These are phyloP conservation scores for Penicillium sp. DNA, from an alignment of 2,329 filamentous ascomycete species.

Conservation along the genomic window DNA sequence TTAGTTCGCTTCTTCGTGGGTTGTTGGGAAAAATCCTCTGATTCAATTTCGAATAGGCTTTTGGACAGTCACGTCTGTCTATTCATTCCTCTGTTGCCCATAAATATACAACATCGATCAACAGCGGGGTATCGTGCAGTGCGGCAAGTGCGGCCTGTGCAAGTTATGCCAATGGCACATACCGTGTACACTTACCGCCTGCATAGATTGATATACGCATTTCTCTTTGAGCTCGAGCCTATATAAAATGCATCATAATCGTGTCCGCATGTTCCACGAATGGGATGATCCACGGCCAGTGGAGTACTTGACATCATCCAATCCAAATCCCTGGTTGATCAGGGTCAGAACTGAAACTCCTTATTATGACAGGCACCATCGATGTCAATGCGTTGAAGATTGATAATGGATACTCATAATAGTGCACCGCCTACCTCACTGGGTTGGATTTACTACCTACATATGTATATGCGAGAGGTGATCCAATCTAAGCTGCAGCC, in stretches of 20 bases:
- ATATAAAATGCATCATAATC: slow-evolving; percentile 3
- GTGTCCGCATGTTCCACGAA: neutral
- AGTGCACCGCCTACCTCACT: neutral
- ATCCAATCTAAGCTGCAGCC: slow-evolving; percentile 5
- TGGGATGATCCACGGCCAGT: neutral
- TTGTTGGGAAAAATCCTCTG: slow-evolving; percentile 5
- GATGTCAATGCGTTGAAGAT: slow-evolving; percentile 12
- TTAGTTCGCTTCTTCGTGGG: neutral
- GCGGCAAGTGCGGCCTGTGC: slow-evolving; percentile 22
- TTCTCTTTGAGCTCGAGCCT: neutral
- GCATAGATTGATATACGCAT: neutral
- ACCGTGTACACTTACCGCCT: neutral
- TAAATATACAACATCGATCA: neutral
- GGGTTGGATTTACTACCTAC: no score
- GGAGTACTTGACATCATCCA: slow-evolving; percentile 1
- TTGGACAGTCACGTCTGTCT: neutral
- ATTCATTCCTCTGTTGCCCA: neutral
- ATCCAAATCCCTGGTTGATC: neutral
- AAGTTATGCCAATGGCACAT: slow-evolving; percentile 2
- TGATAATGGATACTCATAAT: slow-evolving; percentile 19
- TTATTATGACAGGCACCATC: neutral
- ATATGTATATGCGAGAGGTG: neutral
- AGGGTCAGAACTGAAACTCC: neutral
- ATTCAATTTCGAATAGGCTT: neutral
- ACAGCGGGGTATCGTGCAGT: slow-evolving; percentile 8